Evolutionary conservation across 306 rosid genomes (phyloP).

Genomic region (Cicer judaicum): DNA sequence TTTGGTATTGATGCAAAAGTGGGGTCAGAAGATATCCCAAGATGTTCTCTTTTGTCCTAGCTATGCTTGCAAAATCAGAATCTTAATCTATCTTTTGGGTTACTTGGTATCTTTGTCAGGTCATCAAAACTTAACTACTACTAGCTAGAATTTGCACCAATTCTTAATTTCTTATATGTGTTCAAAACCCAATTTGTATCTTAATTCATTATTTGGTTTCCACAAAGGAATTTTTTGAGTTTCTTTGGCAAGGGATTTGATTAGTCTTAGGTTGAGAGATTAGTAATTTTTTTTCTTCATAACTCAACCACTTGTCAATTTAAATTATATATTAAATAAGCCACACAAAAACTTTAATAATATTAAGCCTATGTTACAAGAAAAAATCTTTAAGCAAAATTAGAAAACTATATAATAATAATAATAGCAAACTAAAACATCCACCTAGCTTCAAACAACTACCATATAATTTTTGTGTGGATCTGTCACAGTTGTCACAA

Average conservation of each 20-base stretch:
- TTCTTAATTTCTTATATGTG: constrained; percentile 11
- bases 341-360: constrained; percentile 22
- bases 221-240: constrained; percentile 40
- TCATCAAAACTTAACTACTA: constrained; percentile 59
- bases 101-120: constrained; percentile 63
- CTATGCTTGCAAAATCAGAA: constrained; percentile 69
- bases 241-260: constrained; percentile 50
- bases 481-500: constrained; percentile 67
- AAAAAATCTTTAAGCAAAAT: constrained; percentile 30
- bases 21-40: constrained; percentile 60
- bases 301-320: constrained; percentile 40
- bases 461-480: constrained; percentile 55
- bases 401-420: background rate
- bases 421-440: constrained; percentile 33
- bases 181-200: constrained; percentile 34
- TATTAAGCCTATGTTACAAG: background rate
- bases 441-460: constrained; percentile 47
- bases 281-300: background rate
- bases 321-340: background rate
- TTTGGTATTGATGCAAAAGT: constrained; percentile 47
- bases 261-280: constrained; percentile 52
- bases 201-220: constrained; percentile 51
- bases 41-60: constrained; percentile 54
- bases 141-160: constrained; percentile 37
- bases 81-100: constrained; percentile 61